Evolutionary conservation across 441 rosid genomes (phyloP), one percentile per base, ranked within the genome.

Genomic region (Erodium trifolium): DNA sequence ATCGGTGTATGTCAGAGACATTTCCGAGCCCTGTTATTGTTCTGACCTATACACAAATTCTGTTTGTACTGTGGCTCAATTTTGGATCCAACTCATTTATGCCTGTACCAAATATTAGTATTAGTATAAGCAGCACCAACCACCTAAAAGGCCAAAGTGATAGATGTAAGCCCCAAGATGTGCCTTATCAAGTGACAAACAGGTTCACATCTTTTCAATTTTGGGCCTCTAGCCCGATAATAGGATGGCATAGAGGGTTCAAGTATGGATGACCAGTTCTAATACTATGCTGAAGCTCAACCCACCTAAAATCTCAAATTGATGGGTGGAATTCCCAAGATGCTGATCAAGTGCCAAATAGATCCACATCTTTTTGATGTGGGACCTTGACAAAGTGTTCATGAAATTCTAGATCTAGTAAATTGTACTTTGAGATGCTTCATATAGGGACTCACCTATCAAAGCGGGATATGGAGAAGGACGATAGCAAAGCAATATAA

Each of bases 401-500:
- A 12, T 6, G 16, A 5, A 6, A 37, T 0, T 37, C 9, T 37
- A 37, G 43, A 47, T 47, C 13, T 47, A 47, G 16, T 14, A 47
- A 2, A 47, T 12, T 47, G 13, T 5, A 47, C 5, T 47, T 47
- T 13, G 5, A 47, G 14, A 47, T 12, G 55, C 0, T 47, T 47
- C 16, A 2, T 3, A 11, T 47, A n/a, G 5, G 16, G 55, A 13
- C 55, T 12, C 16, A 47, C 55, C n/a, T 67, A 31, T 65, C 75
- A 74, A 70, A 76, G 88, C 57, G 96, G 91, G 85, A 94, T 84
- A 78, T 71, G 97, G 79, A 91, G 86, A 83, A 91, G 84, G 82
- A 91, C 74, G 78, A 88, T 78, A 55, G 94, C 82, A 37, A 77
- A 65, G 18, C 76, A 76, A 72, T 88, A 94, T 68, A 88, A 75